Conservation (phyloP, 768 basidiomycete species). For the Hebeloma cylindrosporum region DNA sequence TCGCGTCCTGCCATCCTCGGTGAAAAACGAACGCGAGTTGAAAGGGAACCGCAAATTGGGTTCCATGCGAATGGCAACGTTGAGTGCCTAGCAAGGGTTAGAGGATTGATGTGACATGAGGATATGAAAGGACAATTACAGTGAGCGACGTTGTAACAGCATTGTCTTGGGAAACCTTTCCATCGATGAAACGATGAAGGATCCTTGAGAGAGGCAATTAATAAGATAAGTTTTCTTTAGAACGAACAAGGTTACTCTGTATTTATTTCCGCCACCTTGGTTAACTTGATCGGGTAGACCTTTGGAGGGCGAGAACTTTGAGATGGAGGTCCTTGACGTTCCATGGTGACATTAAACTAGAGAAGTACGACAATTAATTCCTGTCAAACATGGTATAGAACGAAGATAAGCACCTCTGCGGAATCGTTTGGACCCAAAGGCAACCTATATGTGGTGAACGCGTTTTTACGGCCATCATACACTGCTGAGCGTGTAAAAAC, state of each 20-base stretch:
- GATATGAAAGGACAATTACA: conserved; percentile 32
- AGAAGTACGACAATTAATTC: neutral
- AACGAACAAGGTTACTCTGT: conserved; percentile 27
- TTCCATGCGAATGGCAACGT: conserved; percentile 76
- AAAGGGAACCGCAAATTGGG: conserved; percentile 69
- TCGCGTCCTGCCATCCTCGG: conserved; percentile 47
- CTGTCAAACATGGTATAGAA: neutral
- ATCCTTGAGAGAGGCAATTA: conserved; percentile 39
- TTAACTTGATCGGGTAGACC: conserved; percentile 64
- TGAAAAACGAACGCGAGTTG: conserved; percentile 78
- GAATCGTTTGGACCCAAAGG: conserved; percentile 54
- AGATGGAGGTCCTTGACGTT: conserved; percentile 26
- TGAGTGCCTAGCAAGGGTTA: conserved; percentile 52
- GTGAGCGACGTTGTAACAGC: conserved; percentile 60
- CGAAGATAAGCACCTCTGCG: conserved; percentile 44
- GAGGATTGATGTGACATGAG: neutral
- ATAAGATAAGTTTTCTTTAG: neutral
- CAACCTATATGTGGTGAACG: conserved; percentile 57
- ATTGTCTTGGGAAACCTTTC: conserved; percentile 65
- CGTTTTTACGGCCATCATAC: conserved; percentile 81
- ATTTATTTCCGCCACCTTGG: conserved; percentile 48
- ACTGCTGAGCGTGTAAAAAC: conserved; percentile 67
- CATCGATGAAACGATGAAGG: conserved; percentile 58
- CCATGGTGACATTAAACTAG: conserved; percentile 64
- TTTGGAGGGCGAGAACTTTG: conserved; percentile 53